These are phyloP conservation scores for Byssochlamys sp. DNA, from an alignment of 2,329 filamentous ascomycete genomes.

Conservation along the genomic window DNA sequence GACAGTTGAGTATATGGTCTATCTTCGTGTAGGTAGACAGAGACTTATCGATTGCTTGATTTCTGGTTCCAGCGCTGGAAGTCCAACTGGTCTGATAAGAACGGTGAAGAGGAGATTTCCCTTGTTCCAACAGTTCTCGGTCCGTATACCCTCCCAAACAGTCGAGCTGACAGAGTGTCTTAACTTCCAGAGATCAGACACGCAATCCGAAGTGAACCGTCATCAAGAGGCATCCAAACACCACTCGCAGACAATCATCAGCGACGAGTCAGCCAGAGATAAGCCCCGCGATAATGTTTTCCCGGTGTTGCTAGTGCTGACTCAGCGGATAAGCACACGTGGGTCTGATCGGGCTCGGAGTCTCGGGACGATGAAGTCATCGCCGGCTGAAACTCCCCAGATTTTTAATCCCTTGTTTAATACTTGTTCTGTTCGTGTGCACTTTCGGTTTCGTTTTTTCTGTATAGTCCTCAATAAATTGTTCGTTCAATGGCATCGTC, in stretches of 20 bases:
- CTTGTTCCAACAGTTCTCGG: not conserved
- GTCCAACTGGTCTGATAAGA: not conserved
- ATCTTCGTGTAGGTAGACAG: not conserved
- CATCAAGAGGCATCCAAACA: not conserved
- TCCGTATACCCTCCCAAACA: not conserved
- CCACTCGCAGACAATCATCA: not conserved
- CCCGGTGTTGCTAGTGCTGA: not conserved
- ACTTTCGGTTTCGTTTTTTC: not conserved
- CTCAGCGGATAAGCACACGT: not conserved
- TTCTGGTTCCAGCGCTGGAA: not conserved
- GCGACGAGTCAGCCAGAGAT: not conserved
- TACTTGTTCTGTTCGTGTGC: not conserved
- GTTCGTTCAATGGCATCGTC: conserved; percentile 4
- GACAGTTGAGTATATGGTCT: not conserved
- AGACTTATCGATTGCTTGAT: not conserved
- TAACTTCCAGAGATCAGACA: not conserved
- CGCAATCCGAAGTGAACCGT: not conserved
- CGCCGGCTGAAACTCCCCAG: not conserved
- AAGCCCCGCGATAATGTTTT: not conserved
- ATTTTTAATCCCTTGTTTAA: not conserved
- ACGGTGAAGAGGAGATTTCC: not conserved
- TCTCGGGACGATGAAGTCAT: not conserved
- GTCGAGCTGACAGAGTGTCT: not conserved
- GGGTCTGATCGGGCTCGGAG: not conserved
- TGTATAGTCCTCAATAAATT: not conserved